Conservation (phyloP, 305 asterid genomes). For the Nicotiana rustica region DNA sequence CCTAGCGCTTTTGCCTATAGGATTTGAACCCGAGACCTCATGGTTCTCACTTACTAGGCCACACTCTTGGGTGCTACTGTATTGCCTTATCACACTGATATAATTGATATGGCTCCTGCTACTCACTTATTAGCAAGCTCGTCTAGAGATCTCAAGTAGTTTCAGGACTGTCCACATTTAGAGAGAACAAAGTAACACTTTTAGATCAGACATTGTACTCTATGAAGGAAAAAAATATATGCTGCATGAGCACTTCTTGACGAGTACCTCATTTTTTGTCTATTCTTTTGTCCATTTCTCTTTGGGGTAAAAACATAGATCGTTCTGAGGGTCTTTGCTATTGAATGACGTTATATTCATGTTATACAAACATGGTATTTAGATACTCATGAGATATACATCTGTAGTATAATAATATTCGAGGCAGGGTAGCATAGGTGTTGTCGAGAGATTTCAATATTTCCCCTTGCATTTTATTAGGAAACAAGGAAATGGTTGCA, state of each 20-base stretch:
- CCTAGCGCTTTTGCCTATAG: too few species aligned
- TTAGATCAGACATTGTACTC: slow-evolving; percentile 13
- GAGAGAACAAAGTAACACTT: not conserved
- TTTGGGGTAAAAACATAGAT: not conserved
- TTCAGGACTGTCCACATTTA: not conserved
- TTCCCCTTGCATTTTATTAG: not conserved
- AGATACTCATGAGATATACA: not conserved
- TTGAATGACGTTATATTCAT: not conserved
- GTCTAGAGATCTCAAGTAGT: slow-evolving; percentile 1
- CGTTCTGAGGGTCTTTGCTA: not conserved
- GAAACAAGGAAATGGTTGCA: not conserved
- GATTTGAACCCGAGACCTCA: too few species aligned
- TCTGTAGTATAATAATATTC: not conserved
- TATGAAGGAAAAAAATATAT: not conserved
- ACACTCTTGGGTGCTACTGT: not conserved
- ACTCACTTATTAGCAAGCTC: slow-evolving; percentile 24
- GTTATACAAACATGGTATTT: not conserved
- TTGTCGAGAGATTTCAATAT: slow-evolving; percentile 13
- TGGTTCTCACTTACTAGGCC: too few species aligned
- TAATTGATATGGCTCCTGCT: not conserved
- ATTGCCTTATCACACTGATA: not conserved
- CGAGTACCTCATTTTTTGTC: not conserved
- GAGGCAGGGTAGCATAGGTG: not conserved
- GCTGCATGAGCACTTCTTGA: not conserved
- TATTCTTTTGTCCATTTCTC: not conserved